Percentiles rank a stretch among this genome's conserved stretches.
Conservation (phyloP, 805 yeast genomes). For the Nakazawaea anatomiae region DNA sequence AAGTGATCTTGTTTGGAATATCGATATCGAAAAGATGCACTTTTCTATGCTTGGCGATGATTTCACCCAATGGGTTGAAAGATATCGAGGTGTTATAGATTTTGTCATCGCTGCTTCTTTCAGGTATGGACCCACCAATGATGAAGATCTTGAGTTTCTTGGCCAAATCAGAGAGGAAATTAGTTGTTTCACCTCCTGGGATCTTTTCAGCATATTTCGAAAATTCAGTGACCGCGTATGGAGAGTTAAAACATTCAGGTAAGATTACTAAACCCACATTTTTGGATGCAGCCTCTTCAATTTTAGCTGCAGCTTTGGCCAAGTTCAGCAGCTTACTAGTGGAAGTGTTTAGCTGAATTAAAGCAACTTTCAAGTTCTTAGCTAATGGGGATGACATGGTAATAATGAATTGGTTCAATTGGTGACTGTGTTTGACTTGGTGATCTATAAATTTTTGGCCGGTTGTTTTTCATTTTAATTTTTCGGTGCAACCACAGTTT, state of each 20-base stretch:
- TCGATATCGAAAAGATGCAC: slow-evolving; percentile 90
- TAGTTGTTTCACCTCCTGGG: slow-evolving; percentile 66
- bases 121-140: slow-evolving; percentile 94
- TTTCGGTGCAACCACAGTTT: not conserved
- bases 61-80: slow-evolving; percentile 63
- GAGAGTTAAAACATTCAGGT: slow-evolving; percentile 97
- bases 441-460: not conserved
- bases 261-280: slow-evolving; percentile 68
- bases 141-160: slow-evolving; percentile 53
- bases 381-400: slow-evolving; percentile 24
- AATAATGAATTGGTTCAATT: not conserved
- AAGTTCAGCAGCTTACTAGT: slow-evolving; percentile 78
- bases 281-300: slow-evolving; percentile 58
- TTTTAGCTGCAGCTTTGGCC: slow-evolving; percentile 55
- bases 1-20: slow-evolving; percentile 85
- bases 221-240: slow-evolving; percentile 84
- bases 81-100: slow-evolving; percentile 71
- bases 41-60: slow-evolving; percentile 86
- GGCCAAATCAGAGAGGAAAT: slow-evolving; percentile 63
- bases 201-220: slow-evolving; percentile 84
- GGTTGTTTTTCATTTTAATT: no score
- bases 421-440: not conserved
- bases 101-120: slow-evolving; percentile 51
- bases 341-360: slow-evolving; percentile 78
- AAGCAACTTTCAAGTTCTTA: slow-evolving; percentile 68